phyloP scores from a whole-genome alignment of 352 stramenopile genomes.

The Phytopythium delawarense region DNA sequence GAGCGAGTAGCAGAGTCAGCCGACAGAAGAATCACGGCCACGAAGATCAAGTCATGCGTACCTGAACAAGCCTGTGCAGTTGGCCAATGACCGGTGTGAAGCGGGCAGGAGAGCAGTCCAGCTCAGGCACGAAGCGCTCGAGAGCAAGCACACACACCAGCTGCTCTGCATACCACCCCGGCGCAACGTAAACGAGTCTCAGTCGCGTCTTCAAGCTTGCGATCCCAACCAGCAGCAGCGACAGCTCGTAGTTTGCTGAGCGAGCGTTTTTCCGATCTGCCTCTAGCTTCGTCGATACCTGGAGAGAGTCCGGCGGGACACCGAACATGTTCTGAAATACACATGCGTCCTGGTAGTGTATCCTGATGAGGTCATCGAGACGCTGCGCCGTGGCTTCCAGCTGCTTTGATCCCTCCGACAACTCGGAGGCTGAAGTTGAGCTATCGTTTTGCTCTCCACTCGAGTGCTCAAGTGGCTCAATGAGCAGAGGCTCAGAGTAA shows the following conservation, averaged over 20 bases:
- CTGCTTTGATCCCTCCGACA: slow-evolving; percentile 8
- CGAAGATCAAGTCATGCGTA: slow-evolving; percentile 3
- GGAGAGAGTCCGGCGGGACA: slow-evolving; percentile 2
- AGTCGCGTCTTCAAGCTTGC: slow-evolving; percentile 15
- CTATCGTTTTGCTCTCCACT: not conserved
- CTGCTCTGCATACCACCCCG: slow-evolving; percentile 12
- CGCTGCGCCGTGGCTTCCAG: slow-evolving; percentile 12
- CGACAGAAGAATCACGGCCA: not conserved
- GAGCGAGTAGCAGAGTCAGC: not conserved
- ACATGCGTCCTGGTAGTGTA: slow-evolving; percentile 14
- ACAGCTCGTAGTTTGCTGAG: slow-evolving; percentile 42
- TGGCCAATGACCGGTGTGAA: slow-evolving; percentile 16
- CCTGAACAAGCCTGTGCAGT: slow-evolving; percentile 19
- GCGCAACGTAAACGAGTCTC: slow-evolving; percentile 15
- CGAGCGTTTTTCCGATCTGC: slow-evolving; percentile 17
- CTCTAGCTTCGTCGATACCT: slow-evolving; percentile 20
- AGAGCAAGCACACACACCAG: slow-evolving; percentile 23
- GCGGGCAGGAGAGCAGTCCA: slow-evolving; percentile 38
- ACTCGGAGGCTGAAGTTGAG: not conserved
- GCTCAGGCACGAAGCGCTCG: slow-evolving; percentile 33
- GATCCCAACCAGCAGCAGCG: slow-evolving; percentile 42
- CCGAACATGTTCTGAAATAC: slow-evolving; percentile 10
- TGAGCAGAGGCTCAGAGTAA: slow-evolving; percentile 50
- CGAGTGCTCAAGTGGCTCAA: slow-evolving; percentile 29
- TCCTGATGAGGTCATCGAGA: slow-evolving; percentile 17